Evolutionary conservation across 2,329 filamentous ascomycete genomes (phyloP).

Genomic region (Trichoderma sp.): DNA sequence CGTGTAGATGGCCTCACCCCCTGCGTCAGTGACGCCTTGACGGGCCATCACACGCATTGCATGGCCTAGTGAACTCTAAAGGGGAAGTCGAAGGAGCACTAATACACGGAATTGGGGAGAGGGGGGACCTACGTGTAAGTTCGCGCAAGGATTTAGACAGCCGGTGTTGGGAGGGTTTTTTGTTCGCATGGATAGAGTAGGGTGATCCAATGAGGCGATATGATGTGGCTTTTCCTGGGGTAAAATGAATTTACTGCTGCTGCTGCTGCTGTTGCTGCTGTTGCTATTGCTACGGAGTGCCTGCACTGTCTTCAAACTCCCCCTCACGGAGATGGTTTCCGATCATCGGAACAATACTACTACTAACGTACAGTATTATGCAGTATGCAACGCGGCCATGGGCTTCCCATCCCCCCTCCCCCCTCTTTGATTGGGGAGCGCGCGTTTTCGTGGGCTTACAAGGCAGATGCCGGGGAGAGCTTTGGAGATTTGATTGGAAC

Average conservation of each 20-base stretch:
- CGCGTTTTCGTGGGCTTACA: not conserved
- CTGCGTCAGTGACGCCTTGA: not conserved
- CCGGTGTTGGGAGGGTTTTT: no score
- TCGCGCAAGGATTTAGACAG: not conserved
- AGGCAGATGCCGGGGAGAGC: not conserved
- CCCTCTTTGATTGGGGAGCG: not conserved
- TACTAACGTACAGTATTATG: not conserved
- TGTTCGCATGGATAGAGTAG: no score
- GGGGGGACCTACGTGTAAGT: not conserved
- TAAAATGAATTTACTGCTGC: not conserved
- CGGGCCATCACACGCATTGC: constrained; percentile 5
- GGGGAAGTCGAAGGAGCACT: not conserved
- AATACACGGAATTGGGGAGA: not conserved
- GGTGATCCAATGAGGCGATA: not conserved
- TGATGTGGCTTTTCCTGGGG: not conserved
- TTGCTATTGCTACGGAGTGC: not conserved
- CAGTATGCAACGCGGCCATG: not conserved
- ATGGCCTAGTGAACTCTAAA: not conserved
- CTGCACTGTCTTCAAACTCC: not conserved
- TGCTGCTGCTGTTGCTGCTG: not conserved
- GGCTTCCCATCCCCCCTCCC: not conserved
- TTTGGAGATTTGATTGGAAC: not conserved
- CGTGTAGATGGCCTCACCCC: not conserved
- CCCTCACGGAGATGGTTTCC: not conserved
- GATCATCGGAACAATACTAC: not conserved